Conservation (phyloP, 345 rosid species). For the Eucalyptus decipiens region DNA sequence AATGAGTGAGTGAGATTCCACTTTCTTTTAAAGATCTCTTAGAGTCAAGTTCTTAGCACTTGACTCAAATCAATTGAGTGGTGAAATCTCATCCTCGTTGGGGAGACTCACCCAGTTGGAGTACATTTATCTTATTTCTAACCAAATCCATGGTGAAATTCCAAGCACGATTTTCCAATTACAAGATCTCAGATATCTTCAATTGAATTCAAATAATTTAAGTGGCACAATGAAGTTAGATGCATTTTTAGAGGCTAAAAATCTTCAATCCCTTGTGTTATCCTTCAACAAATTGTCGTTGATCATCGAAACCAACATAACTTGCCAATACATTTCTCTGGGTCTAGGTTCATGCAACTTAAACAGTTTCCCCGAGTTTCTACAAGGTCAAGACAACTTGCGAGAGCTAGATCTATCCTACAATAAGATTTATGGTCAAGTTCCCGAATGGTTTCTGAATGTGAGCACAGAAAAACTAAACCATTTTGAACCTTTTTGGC, state of each 20-base stretch:
- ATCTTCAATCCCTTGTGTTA: rapidly evolving
- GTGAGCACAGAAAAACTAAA: neutral
- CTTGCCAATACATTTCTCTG: neutral
- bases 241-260: neutral
- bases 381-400: neutral
- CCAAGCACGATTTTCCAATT: neutral
- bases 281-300: neutral
- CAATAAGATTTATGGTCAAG: neutral
- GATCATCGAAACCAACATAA: neutral
- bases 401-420: neutral
- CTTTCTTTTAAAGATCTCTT: neutral
- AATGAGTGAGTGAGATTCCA: neutral
- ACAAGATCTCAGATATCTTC: neutral
- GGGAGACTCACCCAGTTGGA: neutral
- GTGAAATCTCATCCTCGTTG: neutral
- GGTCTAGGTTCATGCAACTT: slow-evolving; percentile 6
- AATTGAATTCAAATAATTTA: neutral
- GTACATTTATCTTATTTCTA: neutral
- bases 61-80: neutral
- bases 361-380: neutral
- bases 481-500: neutral
- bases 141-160: neutral
- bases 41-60: neutral
- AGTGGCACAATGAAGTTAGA: neutral
- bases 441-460: neutral